Evolutionary conservation across 2,329 filamentous ascomycete species (phyloP).

Genomic region (Alternaria burnsii): DNA sequence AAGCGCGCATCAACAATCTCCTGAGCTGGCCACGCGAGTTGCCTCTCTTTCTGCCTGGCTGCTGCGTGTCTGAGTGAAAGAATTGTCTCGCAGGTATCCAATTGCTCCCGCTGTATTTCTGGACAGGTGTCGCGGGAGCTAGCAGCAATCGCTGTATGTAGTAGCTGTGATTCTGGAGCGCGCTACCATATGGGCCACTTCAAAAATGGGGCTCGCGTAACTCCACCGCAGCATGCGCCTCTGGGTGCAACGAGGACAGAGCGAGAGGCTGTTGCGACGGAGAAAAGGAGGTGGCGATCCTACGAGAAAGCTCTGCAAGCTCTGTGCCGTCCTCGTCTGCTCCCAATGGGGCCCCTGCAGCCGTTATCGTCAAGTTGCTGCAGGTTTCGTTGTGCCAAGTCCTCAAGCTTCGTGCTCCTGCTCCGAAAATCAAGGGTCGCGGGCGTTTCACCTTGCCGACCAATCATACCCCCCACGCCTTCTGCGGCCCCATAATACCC

Average conservation of each 20-base stretch:
- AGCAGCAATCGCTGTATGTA: conserved; percentile 18
- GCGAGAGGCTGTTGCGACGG: neutral
- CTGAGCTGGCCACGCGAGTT: conserved; percentile 8
- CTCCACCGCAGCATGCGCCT: conserved; percentile 9
- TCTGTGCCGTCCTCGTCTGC: neutral
- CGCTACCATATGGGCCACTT: conserved; percentile 22
- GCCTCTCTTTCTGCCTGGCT: neutral
- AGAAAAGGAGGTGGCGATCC: conserved; percentile 23
- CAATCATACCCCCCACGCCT: conserved; percentile 22
- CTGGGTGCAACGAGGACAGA: neutral
- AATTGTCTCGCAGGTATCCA: neutral
- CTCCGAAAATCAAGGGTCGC: conserved; percentile 17
- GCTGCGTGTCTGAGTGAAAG: conserved; percentile 1
- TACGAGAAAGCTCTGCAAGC: neutral
- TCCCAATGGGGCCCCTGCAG: neutral
- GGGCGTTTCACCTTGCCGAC: conserved; percentile 18
- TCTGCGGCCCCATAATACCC: conserved; percentile 25
- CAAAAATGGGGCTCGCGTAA: conserved; percentile 28
- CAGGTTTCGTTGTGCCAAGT: conserved; percentile 24
- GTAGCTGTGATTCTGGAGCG: conserved; percentile 25
- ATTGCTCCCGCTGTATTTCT: conserved; percentile 20
- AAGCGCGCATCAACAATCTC: conserved; percentile 32
- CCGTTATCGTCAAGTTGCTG: conserved; percentile 55
- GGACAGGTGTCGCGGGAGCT: conserved; percentile 37
- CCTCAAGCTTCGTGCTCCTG: conserved; percentile 20